These are phyloP conservation scores for Perkinsus marinus DNA, from an alignment of 169 alveolate species.

Conservation along the genomic window DNA sequence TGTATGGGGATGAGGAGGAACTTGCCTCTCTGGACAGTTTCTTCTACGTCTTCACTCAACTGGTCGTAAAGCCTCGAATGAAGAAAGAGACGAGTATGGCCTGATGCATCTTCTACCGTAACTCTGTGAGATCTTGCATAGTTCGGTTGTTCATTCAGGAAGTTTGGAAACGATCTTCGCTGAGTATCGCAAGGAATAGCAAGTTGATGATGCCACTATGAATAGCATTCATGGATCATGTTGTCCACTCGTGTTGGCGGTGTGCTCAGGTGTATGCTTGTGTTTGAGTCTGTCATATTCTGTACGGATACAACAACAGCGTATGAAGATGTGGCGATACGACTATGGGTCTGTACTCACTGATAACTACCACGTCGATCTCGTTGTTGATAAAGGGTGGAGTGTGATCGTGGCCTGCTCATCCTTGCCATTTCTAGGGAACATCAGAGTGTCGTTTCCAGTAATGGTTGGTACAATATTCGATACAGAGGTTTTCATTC, in stretches of 20 bases:
- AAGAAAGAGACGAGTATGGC: neutral
- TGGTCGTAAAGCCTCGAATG: neutral
- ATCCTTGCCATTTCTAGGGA: too few relatives aligned
- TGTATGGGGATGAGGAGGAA: neutral
- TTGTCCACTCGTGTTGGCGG: neutral
- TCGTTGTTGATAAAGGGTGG: too few relatives aligned
- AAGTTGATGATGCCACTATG: neutral
- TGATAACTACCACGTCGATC: too few relatives aligned
- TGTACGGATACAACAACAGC: too few relatives aligned
- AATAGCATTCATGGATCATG: neutral
- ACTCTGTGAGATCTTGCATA: neutral
- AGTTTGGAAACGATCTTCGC: neutral
- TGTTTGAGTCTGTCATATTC: too few relatives aligned
- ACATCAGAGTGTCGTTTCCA: too few relatives aligned
- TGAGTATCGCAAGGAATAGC: neutral
- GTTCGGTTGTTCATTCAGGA: neutral
- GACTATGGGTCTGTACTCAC: too few relatives aligned
- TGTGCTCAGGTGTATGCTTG: neutral
- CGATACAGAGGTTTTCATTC: too few relatives aligned
- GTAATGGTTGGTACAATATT: too few relatives aligned
- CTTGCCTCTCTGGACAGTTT: neutral
- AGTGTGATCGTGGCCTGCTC: too few relatives aligned
- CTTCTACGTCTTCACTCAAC: neutral
- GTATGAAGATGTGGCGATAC: too few relatives aligned
- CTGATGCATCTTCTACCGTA: neutral